These are phyloP conservation scores for Aureobasidium sp. DNA, from an alignment of 2,329 filamentous ascomycete species.

Conservation along the genomic window DNA sequence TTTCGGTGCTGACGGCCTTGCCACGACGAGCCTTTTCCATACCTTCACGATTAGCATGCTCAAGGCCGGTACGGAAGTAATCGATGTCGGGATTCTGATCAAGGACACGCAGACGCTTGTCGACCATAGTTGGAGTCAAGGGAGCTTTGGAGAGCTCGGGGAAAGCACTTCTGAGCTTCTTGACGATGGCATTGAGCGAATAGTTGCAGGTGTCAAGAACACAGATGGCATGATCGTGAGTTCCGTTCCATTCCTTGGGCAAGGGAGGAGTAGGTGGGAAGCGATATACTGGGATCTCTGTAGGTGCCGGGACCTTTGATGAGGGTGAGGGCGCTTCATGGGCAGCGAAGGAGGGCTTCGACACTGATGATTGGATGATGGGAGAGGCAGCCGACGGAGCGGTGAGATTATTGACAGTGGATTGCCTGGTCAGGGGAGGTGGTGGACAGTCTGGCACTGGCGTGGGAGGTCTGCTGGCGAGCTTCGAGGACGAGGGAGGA, in stretches of 20 bases:
- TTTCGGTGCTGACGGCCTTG: background rate
- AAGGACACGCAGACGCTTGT: constrained; percentile 26
- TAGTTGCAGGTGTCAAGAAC: constrained; percentile 25
- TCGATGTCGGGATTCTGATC: constrained; percentile 26
- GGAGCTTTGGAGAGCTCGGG: constrained; percentile 19
- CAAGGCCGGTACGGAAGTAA: constrained; percentile 20
- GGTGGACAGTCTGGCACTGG: constrained; percentile 3
- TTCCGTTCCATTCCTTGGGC: constrained; percentile 21
- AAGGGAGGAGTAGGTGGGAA: constrained; percentile 19
- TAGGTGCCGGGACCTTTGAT: background rate
- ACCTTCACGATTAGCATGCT: background rate
- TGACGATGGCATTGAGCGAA: constrained; percentile 21
- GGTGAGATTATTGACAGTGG: background rate
- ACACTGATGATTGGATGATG: background rate
- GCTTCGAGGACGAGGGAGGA: constrained; percentile 6
- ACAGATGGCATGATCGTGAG: constrained; percentile 29
- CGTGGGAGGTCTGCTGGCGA: background rate
- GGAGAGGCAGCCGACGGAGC: background rate
- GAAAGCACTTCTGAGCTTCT: constrained; percentile 23
- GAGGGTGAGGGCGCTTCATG: background rate
- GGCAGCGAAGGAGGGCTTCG: background rate
- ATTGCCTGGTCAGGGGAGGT: background rate
- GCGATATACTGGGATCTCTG: background rate
- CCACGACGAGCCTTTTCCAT: constrained; percentile 1
- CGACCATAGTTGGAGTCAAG: constrained; percentile 26